Evolutionary conservation across 345 rosid species (phyloP), one percentile per base, ranked within the genome.

Genomic region (Aquilaria sinensis): DNA sequence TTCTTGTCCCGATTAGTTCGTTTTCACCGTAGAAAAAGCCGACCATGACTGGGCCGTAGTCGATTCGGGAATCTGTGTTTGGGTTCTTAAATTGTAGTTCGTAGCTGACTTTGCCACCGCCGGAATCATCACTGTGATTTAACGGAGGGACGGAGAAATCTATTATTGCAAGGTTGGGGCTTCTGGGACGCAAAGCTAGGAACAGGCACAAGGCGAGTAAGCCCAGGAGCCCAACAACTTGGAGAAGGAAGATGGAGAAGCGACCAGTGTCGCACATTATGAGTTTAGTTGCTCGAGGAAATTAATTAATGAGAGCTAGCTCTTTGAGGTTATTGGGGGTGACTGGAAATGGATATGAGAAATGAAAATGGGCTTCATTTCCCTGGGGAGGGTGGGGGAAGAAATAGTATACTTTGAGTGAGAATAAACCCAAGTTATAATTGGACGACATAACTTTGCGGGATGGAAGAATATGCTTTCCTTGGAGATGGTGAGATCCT

Each of bases 211-310:
- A 62, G 9, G 56, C 81, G 9, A 78, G 33, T 37, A 83, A 51
- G 53, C 75, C 82, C 45, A 72, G 37, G 11, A 80, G 81, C 55
- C 67, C 75, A 5, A 80, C 1, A 45, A 74, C 10, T 34, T 70
- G 72, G 32, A 80, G 78, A 67, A 78, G 62, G 75, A 76, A 78
- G 31, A 73, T 11, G 23, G 61, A 64, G 62, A 79, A 66, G 63
- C 9, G 58, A 11, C 41, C 63, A 2, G 62, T 47, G 31, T 61
- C 53, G 10, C 64, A 62, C 80, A 79, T 76, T 43, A 47, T 7
- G 23, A 16, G 23, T 16, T 16, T 16, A 16, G 23, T 16, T 16
- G 23, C 23, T 16, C 23, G 23, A 16, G 23, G 23, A 16, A 16
- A 16, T 16, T 16, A 16, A 16, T 16, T 16, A 16, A 16, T 16